Percentiles rank a stretch among this genome's conserved stretches.
phyloP scores from a whole-genome alignment of 768 basidiomycete species.

The Boletus bicolor region DNA sequence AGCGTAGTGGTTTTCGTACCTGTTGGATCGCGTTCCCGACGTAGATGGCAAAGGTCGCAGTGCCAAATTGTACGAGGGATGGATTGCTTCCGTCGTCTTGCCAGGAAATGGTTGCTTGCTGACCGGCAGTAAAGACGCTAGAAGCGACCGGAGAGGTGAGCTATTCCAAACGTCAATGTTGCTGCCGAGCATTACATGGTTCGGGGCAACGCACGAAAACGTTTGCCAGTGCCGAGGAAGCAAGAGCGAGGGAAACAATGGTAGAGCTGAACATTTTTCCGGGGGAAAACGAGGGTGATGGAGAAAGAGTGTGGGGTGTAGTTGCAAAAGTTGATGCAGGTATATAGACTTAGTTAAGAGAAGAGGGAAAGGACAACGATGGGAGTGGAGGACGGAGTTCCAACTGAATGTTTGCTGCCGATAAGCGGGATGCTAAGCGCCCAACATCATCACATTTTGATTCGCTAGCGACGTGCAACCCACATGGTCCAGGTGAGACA shows the following conservation, averaged over 20 bases:
- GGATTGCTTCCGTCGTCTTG: conserved; percentile 51
- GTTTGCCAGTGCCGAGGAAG: conserved; percentile 51
- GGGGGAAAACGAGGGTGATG: conserved; percentile 11
- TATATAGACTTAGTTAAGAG: neutral
- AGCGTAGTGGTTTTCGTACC: conserved; percentile 34
- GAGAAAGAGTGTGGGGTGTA: conserved; percentile 24
- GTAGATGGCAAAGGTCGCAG: conserved; percentile 54
- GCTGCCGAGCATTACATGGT: neutral
- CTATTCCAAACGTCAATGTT: conserved; percentile 34
- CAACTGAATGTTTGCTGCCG: conserved; percentile 15
- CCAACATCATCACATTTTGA: neutral
- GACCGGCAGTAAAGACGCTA: conserved; percentile 49
- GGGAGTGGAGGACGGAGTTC: conserved; percentile 31
- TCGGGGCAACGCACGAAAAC: conserved; percentile 48
- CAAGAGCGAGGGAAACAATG: conserved; percentile 48
- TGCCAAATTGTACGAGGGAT: conserved; percentile 49
- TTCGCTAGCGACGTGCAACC: neutral
- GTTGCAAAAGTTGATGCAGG: conserved; percentile 6
- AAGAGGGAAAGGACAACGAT: neutral
- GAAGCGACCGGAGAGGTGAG: conserved; percentile 52
- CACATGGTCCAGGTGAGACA: neutral
- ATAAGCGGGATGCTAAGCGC: neutral
- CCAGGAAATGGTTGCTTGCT: conserved; percentile 53
- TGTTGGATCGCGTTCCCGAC: conserved; percentile 60
- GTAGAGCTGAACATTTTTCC: conserved; percentile 50